Conservation (phyloP, 352 stramenopile genomes). For the Pythium oligandrum region DNA sequence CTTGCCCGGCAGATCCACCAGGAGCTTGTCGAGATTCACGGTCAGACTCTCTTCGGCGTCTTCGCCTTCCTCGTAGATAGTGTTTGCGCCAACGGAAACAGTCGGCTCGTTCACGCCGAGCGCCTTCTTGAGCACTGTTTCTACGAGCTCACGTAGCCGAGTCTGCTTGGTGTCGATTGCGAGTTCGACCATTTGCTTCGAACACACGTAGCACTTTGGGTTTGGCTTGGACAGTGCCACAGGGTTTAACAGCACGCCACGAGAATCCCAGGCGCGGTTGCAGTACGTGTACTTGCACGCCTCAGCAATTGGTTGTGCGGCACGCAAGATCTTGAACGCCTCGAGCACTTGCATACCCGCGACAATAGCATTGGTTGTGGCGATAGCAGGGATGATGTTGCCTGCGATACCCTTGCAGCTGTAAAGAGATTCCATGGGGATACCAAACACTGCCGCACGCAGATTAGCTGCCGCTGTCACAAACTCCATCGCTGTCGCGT, state of each 20-base stretch:
- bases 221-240: constrained; percentile 88
- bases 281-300: constrained; percentile 94
- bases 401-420: constrained; percentile 98
- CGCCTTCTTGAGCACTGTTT: constrained; percentile 81
- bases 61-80: constrained; percentile 95
- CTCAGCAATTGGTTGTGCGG: constrained; percentile 51
- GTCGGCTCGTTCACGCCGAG: constrained; percentile 89
- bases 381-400: constrained; percentile 99
- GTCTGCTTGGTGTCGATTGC: constrained; percentile 87
- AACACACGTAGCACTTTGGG: constrained; percentile 95
- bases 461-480: constrained; percentile 98
- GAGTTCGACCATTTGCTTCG: constrained; percentile 89
- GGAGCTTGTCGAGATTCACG: constrained; percentile 87
- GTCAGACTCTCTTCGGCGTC: constrained; percentile 78
- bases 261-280: constrained; percentile 86
- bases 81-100: constrained; percentile 80
- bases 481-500: constrained; percentile 95
- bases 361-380: constrained; percentile 99
- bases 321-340: constrained; percentile 79
- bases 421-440: constrained; percentile 82
- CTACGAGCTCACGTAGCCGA: constrained; percentile 70
- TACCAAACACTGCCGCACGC: constrained; percentile 83
- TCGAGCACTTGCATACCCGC: constrained; percentile 91
- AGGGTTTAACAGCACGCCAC: constrained; percentile 92
- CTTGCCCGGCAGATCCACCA: constrained; percentile 86